These are phyloP conservation scores for Rutstroemia sydowiana DNA, from an alignment of 2,329 filamentous ascomycete species.

Conservation along the genomic window DNA sequence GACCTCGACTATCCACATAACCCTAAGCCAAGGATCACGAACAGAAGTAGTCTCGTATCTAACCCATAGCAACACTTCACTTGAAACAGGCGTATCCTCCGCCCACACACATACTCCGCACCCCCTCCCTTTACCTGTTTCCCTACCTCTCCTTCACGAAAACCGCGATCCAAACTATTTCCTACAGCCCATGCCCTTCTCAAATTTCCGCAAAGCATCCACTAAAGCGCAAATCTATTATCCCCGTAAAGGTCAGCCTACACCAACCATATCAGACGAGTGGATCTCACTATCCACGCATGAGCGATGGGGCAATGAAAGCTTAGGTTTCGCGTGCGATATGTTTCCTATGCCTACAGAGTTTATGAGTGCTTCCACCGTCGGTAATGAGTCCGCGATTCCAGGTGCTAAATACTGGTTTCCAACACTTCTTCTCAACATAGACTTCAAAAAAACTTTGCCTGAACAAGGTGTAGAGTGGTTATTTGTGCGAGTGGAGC, in stretches of 20 bases:
- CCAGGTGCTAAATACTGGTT: constrained; percentile 29
- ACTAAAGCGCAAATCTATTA: constrained; percentile 45
- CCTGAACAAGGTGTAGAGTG: constrained; percentile 64
- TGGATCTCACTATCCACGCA: constrained; percentile 58
- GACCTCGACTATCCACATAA: constrained; percentile 56
- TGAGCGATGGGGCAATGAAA: constrained; percentile 53
- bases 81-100: constrained; percentile 50
- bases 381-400: constrained; percentile 25
- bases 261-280: constrained; percentile 46
- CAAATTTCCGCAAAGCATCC: constrained; percentile 30
- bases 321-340: constrained; percentile 60
- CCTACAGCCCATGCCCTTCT: constrained; percentile 17
- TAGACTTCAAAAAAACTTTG: constrained; percentile 69
- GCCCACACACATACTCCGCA: constrained; percentile 45
- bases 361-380: neutral
- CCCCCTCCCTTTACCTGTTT: constrained; percentile 31
- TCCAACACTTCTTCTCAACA: constrained; percentile 59
- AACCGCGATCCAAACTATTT: constrained; percentile 42
- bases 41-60: constrained; percentile 58
- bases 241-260: constrained; percentile 38
- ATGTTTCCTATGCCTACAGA: constrained; percentile 42
- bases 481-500: constrained; percentile 57
- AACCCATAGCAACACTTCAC: constrained; percentile 54
- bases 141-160: constrained; percentile 34
- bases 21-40: constrained; percentile 46